These are phyloP conservation scores for Xylariales sp. DNA, from an alignment of 2,329 filamentous ascomycete genomes.

Conservation along the genomic window DNA sequence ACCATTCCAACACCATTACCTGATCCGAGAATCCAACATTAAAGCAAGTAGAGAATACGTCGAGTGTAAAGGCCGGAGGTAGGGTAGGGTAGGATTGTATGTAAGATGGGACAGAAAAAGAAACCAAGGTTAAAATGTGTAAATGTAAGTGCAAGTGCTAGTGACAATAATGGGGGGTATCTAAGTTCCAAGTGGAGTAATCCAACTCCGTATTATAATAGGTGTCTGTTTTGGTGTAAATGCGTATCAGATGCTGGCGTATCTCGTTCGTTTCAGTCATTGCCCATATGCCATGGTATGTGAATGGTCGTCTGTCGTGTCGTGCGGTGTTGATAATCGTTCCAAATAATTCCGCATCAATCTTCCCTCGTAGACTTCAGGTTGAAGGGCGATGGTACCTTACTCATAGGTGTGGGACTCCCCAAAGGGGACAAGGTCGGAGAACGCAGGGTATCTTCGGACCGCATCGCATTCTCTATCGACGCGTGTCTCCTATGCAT, in stretches of 20 bases:
- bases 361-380: not conserved
- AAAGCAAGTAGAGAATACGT: too few species aligned
- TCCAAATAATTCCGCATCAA: too few species aligned
- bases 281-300: not conserved
- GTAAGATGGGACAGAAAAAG: too few species aligned
- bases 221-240: not conserved
- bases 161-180: constrained; percentile 8
- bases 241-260: not conserved
- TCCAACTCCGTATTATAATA: not conserved
- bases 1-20: too few species aligned
- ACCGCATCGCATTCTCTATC: constrained; percentile 53
- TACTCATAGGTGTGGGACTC: not conserved
- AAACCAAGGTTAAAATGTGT: too few species aligned
- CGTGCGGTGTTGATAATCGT: too few species aligned
- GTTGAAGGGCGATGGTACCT: constrained; percentile 3
- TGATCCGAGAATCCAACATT: too few species aligned
- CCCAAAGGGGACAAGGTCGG: constrained; percentile 25
- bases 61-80: too few species aligned
- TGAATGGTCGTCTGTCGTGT: not conserved
- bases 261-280: not conserved
- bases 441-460: constrained; percentile 49
- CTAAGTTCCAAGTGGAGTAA: not conserved
- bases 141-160: too few species aligned
- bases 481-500: constrained; percentile 60
- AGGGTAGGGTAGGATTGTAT: too few species aligned